Conservation (phyloP, 306 rosid genomes). For the Psophocarpus tetragonolobus region DNA sequence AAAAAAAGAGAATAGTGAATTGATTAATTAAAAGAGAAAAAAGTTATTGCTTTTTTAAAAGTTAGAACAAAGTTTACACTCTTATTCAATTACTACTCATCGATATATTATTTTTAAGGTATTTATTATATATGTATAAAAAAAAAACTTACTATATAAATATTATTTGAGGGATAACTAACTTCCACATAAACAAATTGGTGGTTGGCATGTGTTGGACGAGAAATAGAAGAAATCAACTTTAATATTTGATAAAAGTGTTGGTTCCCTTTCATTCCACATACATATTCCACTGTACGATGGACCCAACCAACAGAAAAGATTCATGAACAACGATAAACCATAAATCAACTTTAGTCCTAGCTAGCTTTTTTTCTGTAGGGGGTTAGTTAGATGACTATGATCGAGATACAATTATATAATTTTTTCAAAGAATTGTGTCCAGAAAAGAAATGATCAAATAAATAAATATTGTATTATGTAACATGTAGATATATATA, state of each 20-base stretch:
- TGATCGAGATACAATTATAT: background rate
- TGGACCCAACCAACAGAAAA: conserved; percentile 32
- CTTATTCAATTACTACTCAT: too few species aligned
- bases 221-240: conserved; percentile 19
- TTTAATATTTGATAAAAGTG: conserved; percentile 8
- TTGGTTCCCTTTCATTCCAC: conserved; percentile 23
- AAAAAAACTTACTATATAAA: too few species aligned
- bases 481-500: too few species aligned
- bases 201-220: conserved; percentile 31
- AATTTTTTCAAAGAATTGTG: conserved; percentile 4
- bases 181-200: conserved; percentile 31
- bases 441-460: background rate
- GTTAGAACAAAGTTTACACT: too few species aligned
- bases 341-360: conserved; percentile 8
- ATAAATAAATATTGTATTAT: too few species aligned
- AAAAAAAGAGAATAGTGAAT: background rate
- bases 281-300: background rate
- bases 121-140: too few species aligned
- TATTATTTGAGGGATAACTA: conserved; percentile 35
- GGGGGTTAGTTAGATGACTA: background rate
- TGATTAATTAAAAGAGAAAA: background rate
- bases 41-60: too few species aligned
- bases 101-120: too few species aligned
- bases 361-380: background rate
- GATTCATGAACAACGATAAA: conserved; percentile 8